Evolutionary conservation across 106 monocot genomes (phyloP), one percentile per base, ranked within the genome.

Genomic region (Triglochin maritima): DNA sequence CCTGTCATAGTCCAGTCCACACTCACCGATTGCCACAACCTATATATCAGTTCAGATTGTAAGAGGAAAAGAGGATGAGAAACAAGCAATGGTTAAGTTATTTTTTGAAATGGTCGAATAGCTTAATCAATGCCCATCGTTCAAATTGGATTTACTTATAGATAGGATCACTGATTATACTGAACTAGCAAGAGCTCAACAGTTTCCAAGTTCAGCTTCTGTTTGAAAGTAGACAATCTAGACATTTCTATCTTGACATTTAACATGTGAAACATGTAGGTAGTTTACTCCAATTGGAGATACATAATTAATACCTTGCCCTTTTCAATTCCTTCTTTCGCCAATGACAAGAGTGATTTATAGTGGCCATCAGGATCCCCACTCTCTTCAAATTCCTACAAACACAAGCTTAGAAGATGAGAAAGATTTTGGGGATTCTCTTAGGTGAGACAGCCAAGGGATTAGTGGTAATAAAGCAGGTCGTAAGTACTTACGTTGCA

Each of bases 21-120:
- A 98, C 79, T 98, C 98, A 63, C 98, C 88, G 69, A 99, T 78
- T 55, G 98, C 98, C 57, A 99, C 98, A 15, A 99, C 98, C 98
- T 99, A 72, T 48, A 16, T 57, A 14, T n/a, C 57, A 57, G 3
- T n/a, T 57, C 15, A 57, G 7, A 16, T 6, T 57, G 17, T 57
- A 57, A 17, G 17, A 57, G 57, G 17, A 17, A 15, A 57, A 15
- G 57, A 15, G 57, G 6, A 29, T 5, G 15, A 57, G 13, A 57
- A 57, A 5, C 14, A 57, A 57, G 17, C 12, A 29, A 29, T 0
- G 29, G 1, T 1, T 29, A 29, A 29, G 29, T 29, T 29, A 29
- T 29, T 29, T 29, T 29, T 29, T 29, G 29, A 29, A 29, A 29
- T 29, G 1, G 29, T 29, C 29, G 29, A 29, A 29, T 29, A 29